Conservation (phyloP, 108 stramenopile species). For the Skeletonema costatum region DNA sequence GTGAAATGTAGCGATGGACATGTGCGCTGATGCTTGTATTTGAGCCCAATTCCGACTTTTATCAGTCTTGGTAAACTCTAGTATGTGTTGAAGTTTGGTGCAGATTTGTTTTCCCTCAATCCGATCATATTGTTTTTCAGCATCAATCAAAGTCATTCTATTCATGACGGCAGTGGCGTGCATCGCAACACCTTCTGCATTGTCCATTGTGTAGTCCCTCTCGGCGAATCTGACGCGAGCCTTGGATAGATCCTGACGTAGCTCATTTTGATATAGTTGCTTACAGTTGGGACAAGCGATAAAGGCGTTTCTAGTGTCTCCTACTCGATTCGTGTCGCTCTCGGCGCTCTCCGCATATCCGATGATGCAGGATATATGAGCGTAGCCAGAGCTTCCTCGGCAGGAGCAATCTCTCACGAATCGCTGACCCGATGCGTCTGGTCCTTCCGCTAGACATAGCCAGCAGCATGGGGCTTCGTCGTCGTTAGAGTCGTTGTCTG, state of each 20-base stretch:
- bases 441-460: background rate
- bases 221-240: background rate
- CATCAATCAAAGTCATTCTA: background rate
- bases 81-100: background rate
- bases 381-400: background rate
- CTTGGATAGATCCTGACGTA: background rate
- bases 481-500: no score
- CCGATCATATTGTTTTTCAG: background rate
- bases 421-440: background rate
- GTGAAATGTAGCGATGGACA: background rate
- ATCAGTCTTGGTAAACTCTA: background rate
- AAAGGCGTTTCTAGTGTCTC: background rate
- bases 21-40: background rate
- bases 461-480: background rate
- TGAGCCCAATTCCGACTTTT: background rate
- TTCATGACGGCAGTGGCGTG: background rate
- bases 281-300: background rate
- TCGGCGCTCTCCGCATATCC: background rate
- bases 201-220: background rate
- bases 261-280: background rate
- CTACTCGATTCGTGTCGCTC: background rate
- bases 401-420: background rate
- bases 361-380: background rate
- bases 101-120: background rate
- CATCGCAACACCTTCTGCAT: background rate